Conservation (phyloP, 176 grass and related monocot genomes). For the Raddia distichophylla region DNA sequence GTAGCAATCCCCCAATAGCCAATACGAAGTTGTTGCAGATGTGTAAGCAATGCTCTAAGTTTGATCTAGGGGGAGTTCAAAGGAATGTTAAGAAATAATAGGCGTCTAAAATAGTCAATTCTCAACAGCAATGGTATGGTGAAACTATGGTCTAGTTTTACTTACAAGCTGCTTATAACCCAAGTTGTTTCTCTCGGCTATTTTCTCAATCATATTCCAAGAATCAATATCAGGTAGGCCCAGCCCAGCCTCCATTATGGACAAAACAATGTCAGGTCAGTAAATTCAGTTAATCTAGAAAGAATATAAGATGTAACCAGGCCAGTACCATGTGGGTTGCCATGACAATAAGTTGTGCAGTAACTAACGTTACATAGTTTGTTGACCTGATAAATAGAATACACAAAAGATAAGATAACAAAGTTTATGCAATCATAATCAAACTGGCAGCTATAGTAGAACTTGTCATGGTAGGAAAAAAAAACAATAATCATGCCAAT, state of each 20-base stretch:
- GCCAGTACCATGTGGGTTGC: slow-evolving; percentile 92
- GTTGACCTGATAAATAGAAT: slow-evolving; percentile 65
- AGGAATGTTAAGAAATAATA: slow-evolving; percentile 31
- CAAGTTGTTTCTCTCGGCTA: slow-evolving; percentile 96
- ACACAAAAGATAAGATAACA: slow-evolving; percentile 32
- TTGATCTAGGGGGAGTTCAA: slow-evolving; percentile 72
- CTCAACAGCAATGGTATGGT: slow-evolving; percentile 18
- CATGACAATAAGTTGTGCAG: slow-evolving; percentile 90
- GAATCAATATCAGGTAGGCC: slow-evolving; percentile 90
- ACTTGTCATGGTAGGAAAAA: slow-evolving; percentile 27
- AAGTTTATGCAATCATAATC: slow-evolving; percentile 34
- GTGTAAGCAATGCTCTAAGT: slow-evolving; percentile 87
- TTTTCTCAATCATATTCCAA: slow-evolving; percentile 99
- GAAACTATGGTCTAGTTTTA: slow-evolving; percentile 34
- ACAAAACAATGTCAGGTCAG: slow-evolving; percentile 45
- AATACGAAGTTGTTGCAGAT: slow-evolving; percentile 92
- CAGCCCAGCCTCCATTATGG: slow-evolving; percentile 80
- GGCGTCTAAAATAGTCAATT: slow-evolving; percentile 23
- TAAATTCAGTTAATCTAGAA: slow-evolving; percentile 8
- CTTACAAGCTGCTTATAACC: slow-evolving; percentile 98
- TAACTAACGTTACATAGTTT: slow-evolving; percentile 91
- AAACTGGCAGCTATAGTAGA: slow-evolving; percentile 32
- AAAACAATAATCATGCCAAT: neutral
- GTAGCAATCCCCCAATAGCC: slow-evolving; percentile 87
- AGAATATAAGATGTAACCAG: slow-evolving; percentile 30